Evolutionary conservation across 306 rosid species (phyloP), one percentile per base, ranked within the genome.

Genomic region (Cucurbita argyrosperma): DNA sequence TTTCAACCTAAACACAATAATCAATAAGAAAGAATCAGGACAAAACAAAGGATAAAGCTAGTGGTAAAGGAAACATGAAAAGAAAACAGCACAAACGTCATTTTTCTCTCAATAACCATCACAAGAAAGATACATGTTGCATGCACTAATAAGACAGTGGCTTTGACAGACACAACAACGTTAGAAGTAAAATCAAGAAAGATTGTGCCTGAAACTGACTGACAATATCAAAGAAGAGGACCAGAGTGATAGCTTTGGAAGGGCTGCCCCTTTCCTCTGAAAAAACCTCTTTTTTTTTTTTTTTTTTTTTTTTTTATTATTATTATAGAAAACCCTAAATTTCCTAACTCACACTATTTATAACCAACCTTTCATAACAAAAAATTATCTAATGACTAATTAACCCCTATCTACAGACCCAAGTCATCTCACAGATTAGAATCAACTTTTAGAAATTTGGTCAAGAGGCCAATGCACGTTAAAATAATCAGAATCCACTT

Each of bases 1-100:
- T 95, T 84, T 95, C 99, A 73, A 95, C 99, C 99, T 95, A 77
- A 81, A 79, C 46, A n/a, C 71, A 76, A 13, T 55, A 35, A 77
- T 47, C 70, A 77, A 70, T 39, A 74, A 14, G 13, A 43, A 54
- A 10, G 39, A 75, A 35, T 13, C 16, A 74, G 15, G 49, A 59
- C 52, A 46, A 39, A 18, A 67, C 35, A 40, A 38, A 10, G 52
- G 21, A 76, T 38, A 4, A 6, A 52, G 55, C 15, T 13, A 35
- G n/a, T n/a, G 59, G 42, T 50, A 30, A 67, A 69, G 45, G 40
- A 6, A 26, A 23, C 57, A 26, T 68, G 45, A 50, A 69, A 14
- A 69, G 8, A 69, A 69, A 69, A 8, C 13, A 30, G 0, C 23
- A 50, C 54, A 50, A 66, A 43, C 7, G 30, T 70, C 59, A 8